These are phyloP conservation scores for Calycina herbarum DNA, from an alignment of 2,329 filamentous ascomycete species.

Conservation along the genomic window DNA sequence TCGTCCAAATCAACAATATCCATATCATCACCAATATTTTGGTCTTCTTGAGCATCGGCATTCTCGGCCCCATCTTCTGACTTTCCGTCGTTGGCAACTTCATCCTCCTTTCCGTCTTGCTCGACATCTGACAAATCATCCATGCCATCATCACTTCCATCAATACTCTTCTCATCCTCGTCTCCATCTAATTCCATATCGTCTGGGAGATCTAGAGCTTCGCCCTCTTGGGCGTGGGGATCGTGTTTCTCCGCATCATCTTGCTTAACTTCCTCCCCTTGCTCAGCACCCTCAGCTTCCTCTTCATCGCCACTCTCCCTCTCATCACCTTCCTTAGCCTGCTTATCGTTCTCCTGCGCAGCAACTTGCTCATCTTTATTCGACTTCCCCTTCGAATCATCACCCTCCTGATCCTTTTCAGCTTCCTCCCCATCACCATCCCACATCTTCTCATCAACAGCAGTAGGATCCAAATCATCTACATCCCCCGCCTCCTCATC, in stretches of 20 bases:
- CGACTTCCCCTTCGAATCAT: slow-evolving; percentile 69
- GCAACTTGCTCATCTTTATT: slow-evolving; percentile 54
- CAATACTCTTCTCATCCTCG: slow-evolving; percentile 48
- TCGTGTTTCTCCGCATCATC: slow-evolving; percentile 65
- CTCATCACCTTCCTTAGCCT: slow-evolving; percentile 52
- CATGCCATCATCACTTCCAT: slow-evolving; percentile 45
- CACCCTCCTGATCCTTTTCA: slow-evolving; percentile 78
- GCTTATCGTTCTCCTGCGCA: slow-evolving; percentile 57
- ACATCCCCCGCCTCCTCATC: slow-evolving; percentile 91
- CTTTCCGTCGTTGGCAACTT: slow-evolving; percentile 44
- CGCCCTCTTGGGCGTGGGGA: slow-evolving; percentile 64
- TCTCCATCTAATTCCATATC: slow-evolving; percentile 69
- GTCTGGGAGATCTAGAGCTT: slow-evolving; percentile 68
- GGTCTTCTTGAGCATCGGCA: slow-evolving; percentile 42
- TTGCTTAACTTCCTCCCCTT: slow-evolving; percentile 54
- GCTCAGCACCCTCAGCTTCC: slow-evolving; percentile 61
- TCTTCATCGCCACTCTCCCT: slow-evolving; percentile 49
- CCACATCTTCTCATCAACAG: slow-evolving; percentile 99
- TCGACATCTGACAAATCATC: slow-evolving; percentile 56
- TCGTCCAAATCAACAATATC: slow-evolving; percentile 37
- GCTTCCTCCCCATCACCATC: slow-evolving; percentile 79
- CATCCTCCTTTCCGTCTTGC: slow-evolving; percentile 42
- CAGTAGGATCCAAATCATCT: slow-evolving; percentile 83
- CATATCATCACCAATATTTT: slow-evolving; percentile 38
- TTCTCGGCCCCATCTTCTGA: slow-evolving; percentile 45